Conservation (phyloP, 306 rosid genomes). For the Macrotyloma uniflorum region DNA sequence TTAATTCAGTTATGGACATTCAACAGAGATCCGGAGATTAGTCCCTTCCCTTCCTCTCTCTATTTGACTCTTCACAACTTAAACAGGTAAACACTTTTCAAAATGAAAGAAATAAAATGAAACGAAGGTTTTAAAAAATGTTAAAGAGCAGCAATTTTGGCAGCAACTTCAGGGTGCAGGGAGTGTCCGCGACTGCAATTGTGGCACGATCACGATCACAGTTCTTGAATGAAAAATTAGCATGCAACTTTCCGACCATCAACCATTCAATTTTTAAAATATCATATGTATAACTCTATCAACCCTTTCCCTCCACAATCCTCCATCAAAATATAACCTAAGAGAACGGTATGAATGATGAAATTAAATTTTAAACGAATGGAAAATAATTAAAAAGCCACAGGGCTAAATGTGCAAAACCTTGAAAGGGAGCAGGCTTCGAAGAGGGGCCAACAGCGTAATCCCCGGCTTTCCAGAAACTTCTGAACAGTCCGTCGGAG, state of each 20-base stretch:
- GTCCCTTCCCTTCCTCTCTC: not conserved
- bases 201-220: not conserved
- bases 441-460: slow-evolving; percentile 49
- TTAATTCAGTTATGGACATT: not conserved
- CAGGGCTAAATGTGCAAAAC: not conserved
- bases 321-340: not conserved
- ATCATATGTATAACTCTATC: not conserved
- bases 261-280: not conserved
- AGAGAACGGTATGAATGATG: not conserved
- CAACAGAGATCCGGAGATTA: not conserved
- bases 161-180: not conserved
- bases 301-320: not conserved
- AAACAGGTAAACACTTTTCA: not conserved
- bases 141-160: not conserved
- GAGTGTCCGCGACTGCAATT: not conserved
- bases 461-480: slow-evolving; percentile 94
- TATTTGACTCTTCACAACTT: not conserved
- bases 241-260: not conserved
- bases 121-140: not conserved
- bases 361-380: not conserved
- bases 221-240: not conserved
- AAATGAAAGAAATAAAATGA: not conserved
- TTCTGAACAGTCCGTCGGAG: slow-evolving; percentile 39
- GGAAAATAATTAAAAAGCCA: not conserved
- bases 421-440: slow-evolving; percentile 41